phyloP scores from a whole-genome alignment of 768 basidiomycete genomes.

The Naganishia vaughanmartiniae region DNA sequence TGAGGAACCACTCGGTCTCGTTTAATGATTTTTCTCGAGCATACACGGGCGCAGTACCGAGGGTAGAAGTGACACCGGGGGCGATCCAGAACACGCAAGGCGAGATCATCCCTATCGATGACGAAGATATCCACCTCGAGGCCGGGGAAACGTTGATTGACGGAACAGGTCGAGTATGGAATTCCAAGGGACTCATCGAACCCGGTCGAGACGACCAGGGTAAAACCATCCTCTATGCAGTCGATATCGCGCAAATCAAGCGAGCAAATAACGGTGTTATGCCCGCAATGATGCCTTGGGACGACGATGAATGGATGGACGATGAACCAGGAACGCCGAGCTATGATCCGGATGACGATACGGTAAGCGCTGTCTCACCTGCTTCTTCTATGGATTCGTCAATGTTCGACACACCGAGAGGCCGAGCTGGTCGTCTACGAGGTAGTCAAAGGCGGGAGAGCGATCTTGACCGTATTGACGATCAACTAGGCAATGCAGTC shows the following conservation, averaged over 20 bases:
- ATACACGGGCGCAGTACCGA: slow-evolving; percentile 12
- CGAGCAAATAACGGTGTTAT: slow-evolving; percentile 19
- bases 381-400: background rate
- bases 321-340: slow-evolving; percentile 3
- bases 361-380: background rate
- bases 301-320: background rate
- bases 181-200: slow-evolving; percentile 31
- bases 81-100: slow-evolving; percentile 28
- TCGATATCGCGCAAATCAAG: slow-evolving; percentile 29
- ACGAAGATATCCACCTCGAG: slow-evolving; percentile 29
- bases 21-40: slow-evolving; percentile 8
- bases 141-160: slow-evolving; percentile 31
- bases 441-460: background rate
- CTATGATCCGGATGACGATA: background rate
- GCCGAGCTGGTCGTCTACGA: background rate
- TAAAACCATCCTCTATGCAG: slow-evolving; percentile 22
- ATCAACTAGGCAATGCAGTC: background rate
- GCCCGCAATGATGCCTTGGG: slow-evolving; percentile 28
- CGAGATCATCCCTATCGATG: slow-evolving; percentile 26
- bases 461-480: slow-evolving; percentile 4
- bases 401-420: slow-evolving; percentile 1
- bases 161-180: slow-evolving; percentile 31
- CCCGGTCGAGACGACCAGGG: slow-evolving; percentile 26
- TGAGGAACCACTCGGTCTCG: slow-evolving; percentile 13
- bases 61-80: slow-evolving; percentile 30